Percentiles rank a stretch among this genome's conserved stretches.
Evolutionary conservation across 371 early-diverging fungal species (phyloP).

Genomic region (Syncephalis fuscata): DNA sequence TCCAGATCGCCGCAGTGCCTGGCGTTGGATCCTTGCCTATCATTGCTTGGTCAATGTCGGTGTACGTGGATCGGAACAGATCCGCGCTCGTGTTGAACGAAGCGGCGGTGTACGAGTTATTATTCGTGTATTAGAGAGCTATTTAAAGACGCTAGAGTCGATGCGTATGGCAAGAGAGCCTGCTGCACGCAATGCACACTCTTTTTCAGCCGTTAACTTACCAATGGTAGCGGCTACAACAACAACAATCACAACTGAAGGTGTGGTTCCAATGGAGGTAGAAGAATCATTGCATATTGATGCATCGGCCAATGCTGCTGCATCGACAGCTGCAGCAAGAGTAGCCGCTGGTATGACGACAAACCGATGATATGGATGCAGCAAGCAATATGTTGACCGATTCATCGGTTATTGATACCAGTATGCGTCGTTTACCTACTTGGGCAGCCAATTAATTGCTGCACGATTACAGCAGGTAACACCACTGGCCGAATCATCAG

Average conservation of each 20-base stretch:
- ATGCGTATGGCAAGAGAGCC: constrained; percentile 37
- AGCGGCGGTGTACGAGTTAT: constrained; percentile 68
- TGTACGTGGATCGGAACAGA: constrained; percentile 62
- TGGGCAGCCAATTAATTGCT: too few relatives aligned
- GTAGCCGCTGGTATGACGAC: constrained; percentile 6
- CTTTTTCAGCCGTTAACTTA: constrained; percentile 4
- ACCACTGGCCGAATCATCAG: too few relatives aligned
- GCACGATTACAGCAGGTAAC: too few relatives aligned
- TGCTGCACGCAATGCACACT: constrained; percentile 10
- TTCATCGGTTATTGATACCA: too few relatives aligned
- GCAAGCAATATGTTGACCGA: too few relatives aligned
- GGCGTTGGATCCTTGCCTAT: constrained; percentile 72
- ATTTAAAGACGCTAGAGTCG: constrained; percentile 32
- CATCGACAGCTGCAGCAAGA: constrained; percentile 8
- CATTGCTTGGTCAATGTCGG: constrained; percentile 77
- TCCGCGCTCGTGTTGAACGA: constrained; percentile 67
- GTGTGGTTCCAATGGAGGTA: too few relatives aligned
- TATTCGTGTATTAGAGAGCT: constrained; percentile 55
- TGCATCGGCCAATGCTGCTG: background rate
- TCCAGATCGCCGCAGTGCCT: constrained; percentile 39
- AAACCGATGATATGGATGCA: too few relatives aligned
- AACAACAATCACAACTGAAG: constrained; percentile 3
- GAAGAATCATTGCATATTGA: too few relatives aligned
- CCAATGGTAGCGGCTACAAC: constrained; percentile 4
- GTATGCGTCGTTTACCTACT: too few relatives aligned